Evolutionary conservation across 1,284 basidiomycete genomes (phyloP).

Genomic region (Exsudoporus floridanus): DNA sequence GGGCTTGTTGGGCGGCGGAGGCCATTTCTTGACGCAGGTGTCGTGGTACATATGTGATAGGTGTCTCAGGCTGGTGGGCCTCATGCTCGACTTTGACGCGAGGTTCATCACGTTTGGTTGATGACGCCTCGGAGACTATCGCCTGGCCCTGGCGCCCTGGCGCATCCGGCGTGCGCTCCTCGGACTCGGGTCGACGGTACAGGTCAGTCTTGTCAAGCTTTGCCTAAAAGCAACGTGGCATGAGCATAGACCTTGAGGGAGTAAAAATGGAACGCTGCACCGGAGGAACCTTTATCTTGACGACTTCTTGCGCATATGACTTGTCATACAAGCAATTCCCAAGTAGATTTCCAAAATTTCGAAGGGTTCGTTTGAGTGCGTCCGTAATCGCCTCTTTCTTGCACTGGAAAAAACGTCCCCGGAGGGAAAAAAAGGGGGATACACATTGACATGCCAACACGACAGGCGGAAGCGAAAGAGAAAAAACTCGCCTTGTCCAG

Average conservation of each 20-base stretch:
- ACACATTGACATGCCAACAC: conserved; percentile 1
- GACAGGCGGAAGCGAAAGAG: neutral
- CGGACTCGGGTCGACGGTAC: conserved; percentile 77
- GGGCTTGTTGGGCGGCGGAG: conserved; percentile 9
- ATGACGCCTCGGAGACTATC: neutral
- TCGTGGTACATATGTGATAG: conserved; percentile 26
- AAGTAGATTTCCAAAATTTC: conserved; percentile 91
- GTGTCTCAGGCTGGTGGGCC: conserved; percentile 9
- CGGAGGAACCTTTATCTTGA: conserved; percentile 80
- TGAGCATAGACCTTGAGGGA: neutral
- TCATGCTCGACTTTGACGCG: conserved; percentile 22
- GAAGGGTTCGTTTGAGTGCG: conserved; percentile 85
- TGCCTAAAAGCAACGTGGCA: conserved; percentile 43
- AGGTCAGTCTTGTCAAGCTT: conserved; percentile 75
- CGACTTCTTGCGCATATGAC: conserved; percentile 78
- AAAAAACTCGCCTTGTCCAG: conserved; percentile 80
- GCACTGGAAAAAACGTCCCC: conserved; percentile 52
- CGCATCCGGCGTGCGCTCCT: conserved; percentile 37
- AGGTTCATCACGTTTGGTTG: neutral
- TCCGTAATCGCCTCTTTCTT: conserved; percentile 99
- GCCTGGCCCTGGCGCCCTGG: neutral
- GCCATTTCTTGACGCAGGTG: conserved; percentile 27
- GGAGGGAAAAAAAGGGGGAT: neutral
- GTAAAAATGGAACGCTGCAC: conserved; percentile 50
- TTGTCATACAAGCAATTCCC: conserved; percentile 98